phyloP scores from a whole-genome alignment of 805 yeast genomes.

The Teunomyces stri region DNA sequence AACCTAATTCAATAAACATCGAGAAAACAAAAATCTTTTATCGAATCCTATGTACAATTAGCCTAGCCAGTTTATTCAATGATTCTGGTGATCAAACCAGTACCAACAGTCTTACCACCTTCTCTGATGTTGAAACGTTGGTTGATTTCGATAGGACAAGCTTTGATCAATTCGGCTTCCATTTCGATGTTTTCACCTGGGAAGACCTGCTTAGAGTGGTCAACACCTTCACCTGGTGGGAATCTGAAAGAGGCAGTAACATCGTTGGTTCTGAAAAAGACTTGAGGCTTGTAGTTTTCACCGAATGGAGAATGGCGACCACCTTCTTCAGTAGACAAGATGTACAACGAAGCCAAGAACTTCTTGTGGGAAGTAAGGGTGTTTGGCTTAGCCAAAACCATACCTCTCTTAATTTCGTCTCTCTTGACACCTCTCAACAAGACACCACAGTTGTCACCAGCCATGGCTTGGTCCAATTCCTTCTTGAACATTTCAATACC shows the following conservation, averaged over 20 bases:
- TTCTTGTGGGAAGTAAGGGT: conserved; percentile 89
- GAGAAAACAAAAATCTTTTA: conserved; percentile 2
- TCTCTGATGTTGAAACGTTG: conserved; percentile 99
- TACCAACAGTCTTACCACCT: conserved; percentile 99
- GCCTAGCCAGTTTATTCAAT: conserved; percentile 47
- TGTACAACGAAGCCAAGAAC: conserved; percentile 89
- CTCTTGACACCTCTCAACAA: conserved; percentile 97
- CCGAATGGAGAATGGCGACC: conserved; percentile 98
- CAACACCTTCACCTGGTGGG: conserved; percentile 74
- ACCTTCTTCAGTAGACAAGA: conserved; percentile 96
- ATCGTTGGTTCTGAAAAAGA: conserved; percentile 94
- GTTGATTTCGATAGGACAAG: conserved; percentile 92
- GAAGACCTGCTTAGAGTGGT: conserved; percentile 85
- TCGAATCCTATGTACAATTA: conserved; percentile 8
- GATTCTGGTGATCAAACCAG: conserved; percentile 95
- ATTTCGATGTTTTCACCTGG: conserved; percentile 99
- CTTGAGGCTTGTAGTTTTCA: conserved; percentile 96
- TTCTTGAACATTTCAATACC: conserved; percentile 99
- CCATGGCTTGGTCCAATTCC: conserved; percentile 95
- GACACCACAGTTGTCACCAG: conserved; percentile 99
- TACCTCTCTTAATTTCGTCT: conserved; percentile 95
- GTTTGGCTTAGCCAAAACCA: conserved; percentile 93
- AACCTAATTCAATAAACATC: neutral
- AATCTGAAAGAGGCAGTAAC: conserved; percentile 87
- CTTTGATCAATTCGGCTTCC: conserved; percentile 84